Percentiles rank a stretch among this genome's conserved stretches.
Evolutionary conservation across 2,329 filamentous ascomycete genomes (phyloP).

Genomic region (Aspergillus fischeri): DNA sequence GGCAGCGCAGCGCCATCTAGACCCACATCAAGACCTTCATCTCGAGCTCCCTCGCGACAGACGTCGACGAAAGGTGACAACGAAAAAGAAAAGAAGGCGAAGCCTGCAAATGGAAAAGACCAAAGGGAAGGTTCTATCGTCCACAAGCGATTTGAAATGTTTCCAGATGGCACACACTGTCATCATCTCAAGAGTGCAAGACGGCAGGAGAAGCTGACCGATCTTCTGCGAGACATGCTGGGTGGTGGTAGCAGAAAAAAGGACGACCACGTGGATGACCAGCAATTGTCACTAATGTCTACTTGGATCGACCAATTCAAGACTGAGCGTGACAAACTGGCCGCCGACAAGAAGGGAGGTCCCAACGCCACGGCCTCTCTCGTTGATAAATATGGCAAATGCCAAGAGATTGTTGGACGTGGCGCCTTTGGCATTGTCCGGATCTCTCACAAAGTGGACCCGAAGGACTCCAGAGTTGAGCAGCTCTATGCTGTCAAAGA

Average conservation of each 20-base stretch:
- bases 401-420: slow-evolving; percentile 91
- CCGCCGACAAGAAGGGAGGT: slow-evolving; percentile 71
- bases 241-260: slow-evolving; percentile 72
- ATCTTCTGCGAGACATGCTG: slow-evolving; percentile 83
- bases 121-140: slow-evolving; percentile 29
- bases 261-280: slow-evolving; percentile 54
- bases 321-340: slow-evolving; percentile 73
- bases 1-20: slow-evolving; percentile 27
- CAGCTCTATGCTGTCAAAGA: slow-evolving; percentile 97
- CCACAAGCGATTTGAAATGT: slow-evolving; percentile 53
- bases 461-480: slow-evolving; percentile 70
- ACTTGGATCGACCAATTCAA: slow-evolving; percentile 94
- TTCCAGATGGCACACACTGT: slow-evolving; percentile 68
- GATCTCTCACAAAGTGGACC: slow-evolving; percentile 92
- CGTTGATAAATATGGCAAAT: slow-evolving; percentile 97
- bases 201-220: slow-evolving; percentile 89
- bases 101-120: slow-evolving; percentile 26
- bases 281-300: slow-evolving; percentile 87
- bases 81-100: slow-evolving; percentile 26
- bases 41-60: slow-evolving; percentile 31
- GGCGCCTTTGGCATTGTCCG: slow-evolving; percentile 96
- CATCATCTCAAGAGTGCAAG: slow-evolving; percentile 86
- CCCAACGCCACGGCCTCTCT: slow-evolving; percentile 72
- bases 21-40: slow-evolving; percentile 27
- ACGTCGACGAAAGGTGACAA: slow-evolving; percentile 29